Conservation (phyloP, 73 alveolate genomes). For the Tetrahymena thermophila region DNA sequence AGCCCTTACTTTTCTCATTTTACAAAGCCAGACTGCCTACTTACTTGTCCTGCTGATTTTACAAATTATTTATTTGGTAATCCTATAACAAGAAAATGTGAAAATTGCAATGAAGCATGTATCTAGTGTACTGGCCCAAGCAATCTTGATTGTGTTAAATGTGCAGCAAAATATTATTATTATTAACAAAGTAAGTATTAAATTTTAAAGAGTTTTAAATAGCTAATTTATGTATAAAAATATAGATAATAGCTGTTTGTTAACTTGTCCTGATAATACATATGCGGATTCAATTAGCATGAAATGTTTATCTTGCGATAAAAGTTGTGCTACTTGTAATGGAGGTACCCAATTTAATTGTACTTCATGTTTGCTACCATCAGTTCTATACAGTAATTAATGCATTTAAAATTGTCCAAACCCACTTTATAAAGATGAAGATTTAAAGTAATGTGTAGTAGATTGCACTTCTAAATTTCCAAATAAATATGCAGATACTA, state of each 20-base stretch:
- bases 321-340: neutral
- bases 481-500: neutral
- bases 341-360: neutral
- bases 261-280: neutral
- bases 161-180: neutral
- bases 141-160: neutral
- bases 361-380: neutral
- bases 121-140: neutral
- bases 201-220: neutral
- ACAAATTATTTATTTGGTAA: neutral
- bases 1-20: neutral
- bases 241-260: neutral
- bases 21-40: neutral
- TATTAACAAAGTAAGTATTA: neutral
- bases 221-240: neutral
- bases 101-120: neutral
- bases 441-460: neutral
- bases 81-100: neutral
- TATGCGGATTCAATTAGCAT: neutral
- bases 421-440: neutral
- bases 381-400: neutral
- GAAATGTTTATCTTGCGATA: neutral
- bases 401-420: neutral
- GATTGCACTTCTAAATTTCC: neutral
- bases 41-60: neutral